Conservation (phyloP, 2,329 filamentous ascomycete genomes). For the Colletotrichum theobromicola region DNA sequence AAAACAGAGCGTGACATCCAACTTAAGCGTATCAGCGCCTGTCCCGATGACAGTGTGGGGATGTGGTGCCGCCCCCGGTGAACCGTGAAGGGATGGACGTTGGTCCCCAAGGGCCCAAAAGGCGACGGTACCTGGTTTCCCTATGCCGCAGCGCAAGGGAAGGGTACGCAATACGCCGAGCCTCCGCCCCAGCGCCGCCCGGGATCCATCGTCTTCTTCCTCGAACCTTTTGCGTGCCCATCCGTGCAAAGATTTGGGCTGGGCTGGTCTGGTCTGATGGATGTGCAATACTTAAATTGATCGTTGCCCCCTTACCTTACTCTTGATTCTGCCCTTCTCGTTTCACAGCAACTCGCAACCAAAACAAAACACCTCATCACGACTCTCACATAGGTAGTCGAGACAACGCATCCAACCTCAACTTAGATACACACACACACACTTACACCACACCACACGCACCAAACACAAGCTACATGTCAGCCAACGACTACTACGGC, state of each 20-base stretch:
- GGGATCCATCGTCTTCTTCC: background rate
- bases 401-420: background rate
- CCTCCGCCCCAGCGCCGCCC: constrained; percentile 16
- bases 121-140: background rate
- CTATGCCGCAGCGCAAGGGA: background rate
- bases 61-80: background rate
- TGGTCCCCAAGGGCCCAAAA: background rate
- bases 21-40: background rate
- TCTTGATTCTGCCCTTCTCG: fast-evolving
- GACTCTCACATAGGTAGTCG: fast-evolving
- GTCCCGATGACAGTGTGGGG: background rate
- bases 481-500: constrained; percentile 28
- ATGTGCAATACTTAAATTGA: background rate
- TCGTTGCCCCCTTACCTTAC: background rate
- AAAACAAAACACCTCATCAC: background rate
- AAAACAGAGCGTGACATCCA: background rate
- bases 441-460: background rate
- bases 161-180: background rate
- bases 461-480: constrained; percentile 16
- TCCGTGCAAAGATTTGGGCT: background rate
- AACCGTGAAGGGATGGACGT: background rate
- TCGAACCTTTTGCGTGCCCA: background rate
- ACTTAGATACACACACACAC: background rate
- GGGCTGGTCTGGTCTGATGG: background rate
- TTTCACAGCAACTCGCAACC: background rate